Percentiles rank a stretch among this genome's conserved stretches.
Conservation (phyloP, 805 yeast species). For the Spathaspora girioi region DNA sequence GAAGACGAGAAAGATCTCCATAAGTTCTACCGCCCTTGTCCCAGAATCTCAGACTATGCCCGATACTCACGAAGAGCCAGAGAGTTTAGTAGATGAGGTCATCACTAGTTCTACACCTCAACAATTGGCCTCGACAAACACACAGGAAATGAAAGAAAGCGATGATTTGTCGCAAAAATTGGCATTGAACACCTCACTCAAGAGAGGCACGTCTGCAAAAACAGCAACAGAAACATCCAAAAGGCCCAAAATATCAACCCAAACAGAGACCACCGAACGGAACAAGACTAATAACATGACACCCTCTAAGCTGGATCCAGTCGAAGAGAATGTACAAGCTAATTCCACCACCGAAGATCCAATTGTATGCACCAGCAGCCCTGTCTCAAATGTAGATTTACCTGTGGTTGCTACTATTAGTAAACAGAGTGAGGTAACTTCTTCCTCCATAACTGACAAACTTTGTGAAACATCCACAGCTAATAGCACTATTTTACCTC, state of each 20-base stretch:
- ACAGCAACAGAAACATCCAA: neutral
- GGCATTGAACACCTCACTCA: too few species aligned
- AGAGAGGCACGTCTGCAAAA: too few species aligned
- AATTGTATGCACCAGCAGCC: neutral
- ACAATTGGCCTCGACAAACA: neutral
- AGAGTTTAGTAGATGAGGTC: neutral
- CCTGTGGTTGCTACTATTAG: too few species aligned
- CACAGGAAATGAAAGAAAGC: neutral
- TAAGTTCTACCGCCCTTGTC: neutral
- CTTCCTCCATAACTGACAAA: too few species aligned
- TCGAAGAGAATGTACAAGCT: neutral
- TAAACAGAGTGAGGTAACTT: too few species aligned
- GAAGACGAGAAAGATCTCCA: slow-evolving; percentile 1
- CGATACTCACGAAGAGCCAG: neutral
- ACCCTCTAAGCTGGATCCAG: neutral
- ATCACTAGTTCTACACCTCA: neutral
- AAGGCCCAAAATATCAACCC: neutral
- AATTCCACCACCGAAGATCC: neutral
- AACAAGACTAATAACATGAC: too few species aligned
- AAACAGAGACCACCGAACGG: neutral
- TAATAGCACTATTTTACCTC: neutral
- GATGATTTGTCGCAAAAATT: neutral
- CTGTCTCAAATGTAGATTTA: neutral
- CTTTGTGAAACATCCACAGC: neutral
- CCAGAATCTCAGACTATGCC: neutral